Conservation (phyloP, 2,329 filamentous ascomycete genomes). For the Paraphoma sp. region DNA sequence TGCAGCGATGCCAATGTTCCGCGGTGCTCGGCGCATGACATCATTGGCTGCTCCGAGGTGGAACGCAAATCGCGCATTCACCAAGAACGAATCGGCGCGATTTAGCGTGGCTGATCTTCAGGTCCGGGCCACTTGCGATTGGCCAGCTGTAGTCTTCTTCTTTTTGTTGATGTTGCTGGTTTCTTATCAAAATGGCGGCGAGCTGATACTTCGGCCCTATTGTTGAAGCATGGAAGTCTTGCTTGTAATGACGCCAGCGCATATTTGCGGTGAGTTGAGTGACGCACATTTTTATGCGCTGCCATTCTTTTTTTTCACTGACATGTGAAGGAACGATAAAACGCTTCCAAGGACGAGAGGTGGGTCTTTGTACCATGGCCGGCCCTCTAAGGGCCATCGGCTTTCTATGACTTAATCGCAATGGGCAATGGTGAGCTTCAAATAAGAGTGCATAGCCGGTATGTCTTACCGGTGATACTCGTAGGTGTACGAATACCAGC, state of each 20-base stretch:
- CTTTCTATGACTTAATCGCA: too few species aligned
- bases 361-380: too few species aligned
- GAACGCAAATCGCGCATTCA: not conserved
- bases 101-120: not conserved
- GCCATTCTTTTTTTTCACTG: too few species aligned
- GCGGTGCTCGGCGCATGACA: constrained; percentile 7
- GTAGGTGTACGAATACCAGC: not conserved
- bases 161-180: not conserved
- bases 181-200: not conserved
- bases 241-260: too few species aligned
- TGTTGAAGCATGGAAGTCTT: not conserved
- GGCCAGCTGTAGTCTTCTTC: not conserved
- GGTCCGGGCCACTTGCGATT: not conserved
- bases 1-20: constrained; percentile 5
- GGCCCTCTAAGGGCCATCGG: too few species aligned
- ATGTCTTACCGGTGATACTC: not conserved
- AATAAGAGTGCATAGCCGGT: not conserved
- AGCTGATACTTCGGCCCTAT: not conserved
- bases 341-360: too few species aligned
- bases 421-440: not conserved
- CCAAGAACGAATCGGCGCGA: constrained; percentile 2
- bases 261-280: too few species aligned
- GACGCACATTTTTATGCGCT: too few species aligned
- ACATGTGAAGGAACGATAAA: too few species aligned
- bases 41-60: constrained; percentile 3